Conservation (phyloP, 257 asterid species). For the Scutellaria galericulata region DNA sequence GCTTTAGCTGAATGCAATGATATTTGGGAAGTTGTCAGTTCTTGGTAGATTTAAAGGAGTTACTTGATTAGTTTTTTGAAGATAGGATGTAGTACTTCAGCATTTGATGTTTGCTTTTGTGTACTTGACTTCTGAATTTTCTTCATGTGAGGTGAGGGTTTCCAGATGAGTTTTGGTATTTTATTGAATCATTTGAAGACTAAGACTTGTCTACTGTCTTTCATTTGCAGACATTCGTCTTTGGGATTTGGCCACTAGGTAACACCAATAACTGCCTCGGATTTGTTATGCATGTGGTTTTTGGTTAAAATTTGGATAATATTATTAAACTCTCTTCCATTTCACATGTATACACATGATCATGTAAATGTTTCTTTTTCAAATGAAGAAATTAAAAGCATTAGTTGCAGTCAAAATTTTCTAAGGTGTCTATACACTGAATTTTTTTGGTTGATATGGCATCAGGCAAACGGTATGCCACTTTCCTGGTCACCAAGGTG, state of each 20-base stretch:
- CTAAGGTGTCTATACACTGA: conserved; percentile 16
- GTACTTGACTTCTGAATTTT: not conserved
- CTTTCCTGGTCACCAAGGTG: conserved; percentile 98
- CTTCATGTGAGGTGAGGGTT: conserved; percentile 5
- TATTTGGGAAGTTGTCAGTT: not conserved
- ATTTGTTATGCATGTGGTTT: conserved; percentile 22
- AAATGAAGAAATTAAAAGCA: not conserved
- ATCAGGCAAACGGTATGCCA: conserved; percentile 79
- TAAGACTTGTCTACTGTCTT: conserved; percentile 28
- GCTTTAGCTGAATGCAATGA: not conserved
- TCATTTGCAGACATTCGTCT: conserved; percentile 82
- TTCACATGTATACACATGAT: not conserved
- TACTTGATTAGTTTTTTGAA: conserved; percentile 11
- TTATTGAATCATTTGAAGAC: conserved; percentile 15
- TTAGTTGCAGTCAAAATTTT: not conserved
- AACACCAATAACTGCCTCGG: conserved; percentile 30
- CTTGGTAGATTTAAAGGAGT: conserved; percentile 5
- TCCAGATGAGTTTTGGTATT: conserved; percentile 26
- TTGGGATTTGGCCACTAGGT: conserved; percentile 96
- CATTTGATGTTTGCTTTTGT: not conserved
- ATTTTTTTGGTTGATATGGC: conserved; percentile 26
- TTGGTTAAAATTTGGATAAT: not conserved
- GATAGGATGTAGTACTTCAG: not conserved
- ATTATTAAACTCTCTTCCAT: not conserved
- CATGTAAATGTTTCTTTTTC: not conserved